Percentiles rank a stretch among this genome's conserved stretches.
Evolutionary conservation across 1,139 yeast genomes (phyloP).

Genomic region (Pneumocystis jirovecii): DNA sequence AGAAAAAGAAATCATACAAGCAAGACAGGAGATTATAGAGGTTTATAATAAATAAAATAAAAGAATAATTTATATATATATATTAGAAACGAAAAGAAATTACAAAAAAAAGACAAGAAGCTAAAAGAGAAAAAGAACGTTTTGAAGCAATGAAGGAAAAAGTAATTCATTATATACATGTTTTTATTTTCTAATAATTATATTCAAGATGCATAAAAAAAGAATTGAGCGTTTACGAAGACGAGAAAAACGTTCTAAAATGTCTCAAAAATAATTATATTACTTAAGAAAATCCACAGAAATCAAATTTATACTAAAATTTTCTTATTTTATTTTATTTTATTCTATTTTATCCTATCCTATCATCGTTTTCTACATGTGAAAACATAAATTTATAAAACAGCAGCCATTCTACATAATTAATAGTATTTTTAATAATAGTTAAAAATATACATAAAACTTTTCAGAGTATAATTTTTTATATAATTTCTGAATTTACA

Average conservation of each 20-base stretch:
- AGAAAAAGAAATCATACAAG: neutral
- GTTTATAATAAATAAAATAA: neutral
- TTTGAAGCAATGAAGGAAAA: neutral
- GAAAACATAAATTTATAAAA: neutral
- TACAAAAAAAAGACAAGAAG: neutral
- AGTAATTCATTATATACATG: neutral
- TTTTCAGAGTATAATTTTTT: neutral
- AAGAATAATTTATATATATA: neutral
- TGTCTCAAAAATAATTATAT: neutral
- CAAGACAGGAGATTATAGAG: neutral
- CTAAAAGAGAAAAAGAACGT: neutral
- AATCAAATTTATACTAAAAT: neutral
- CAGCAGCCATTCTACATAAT: neutral
- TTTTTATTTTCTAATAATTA: neutral
- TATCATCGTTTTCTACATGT: no score
- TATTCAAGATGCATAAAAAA: neutral
- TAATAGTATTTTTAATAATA: neutral
- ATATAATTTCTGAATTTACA: no score
- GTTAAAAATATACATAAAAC: neutral
- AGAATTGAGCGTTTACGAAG: neutral
- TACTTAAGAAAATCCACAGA: neutral
- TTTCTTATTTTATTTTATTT: neutral
- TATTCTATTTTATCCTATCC: neutral
- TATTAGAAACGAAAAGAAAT: neutral
- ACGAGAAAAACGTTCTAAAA: neutral